These are phyloP conservation scores for Solanum lignicaule DNA, from an alignment of 257 asterid species.

Conservation along the genomic window DNA sequence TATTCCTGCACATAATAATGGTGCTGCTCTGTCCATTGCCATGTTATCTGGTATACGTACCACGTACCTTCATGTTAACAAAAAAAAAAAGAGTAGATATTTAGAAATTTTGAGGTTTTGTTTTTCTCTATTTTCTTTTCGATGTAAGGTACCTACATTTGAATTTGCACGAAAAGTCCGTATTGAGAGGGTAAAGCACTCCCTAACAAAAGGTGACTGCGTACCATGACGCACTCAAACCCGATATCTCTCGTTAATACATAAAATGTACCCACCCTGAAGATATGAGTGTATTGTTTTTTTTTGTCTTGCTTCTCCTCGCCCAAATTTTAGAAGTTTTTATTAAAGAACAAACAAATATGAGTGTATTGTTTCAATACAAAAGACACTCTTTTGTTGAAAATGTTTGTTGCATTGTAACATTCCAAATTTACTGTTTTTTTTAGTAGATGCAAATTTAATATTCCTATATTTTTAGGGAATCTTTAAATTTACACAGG, in stretches of 20 bases:
- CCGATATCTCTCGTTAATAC: not conserved
- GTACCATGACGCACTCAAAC: not conserved
- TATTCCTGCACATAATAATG: constrained; percentile 68
- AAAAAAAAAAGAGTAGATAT: not conserved
- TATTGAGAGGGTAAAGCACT: not conserved
- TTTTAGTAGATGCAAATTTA: not conserved
- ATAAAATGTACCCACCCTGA: not conserved
- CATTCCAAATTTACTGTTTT: not conserved
- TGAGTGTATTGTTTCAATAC: not conserved
- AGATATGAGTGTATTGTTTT: not conserved
- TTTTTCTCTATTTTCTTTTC: too few relatives aligned
- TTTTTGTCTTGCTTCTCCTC: not conserved
- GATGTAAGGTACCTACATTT: not conserved
- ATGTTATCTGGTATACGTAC: constrained; percentile 60
- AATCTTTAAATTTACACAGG: not conserved
- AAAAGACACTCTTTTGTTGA: not conserved
- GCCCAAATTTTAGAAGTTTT: not conserved
- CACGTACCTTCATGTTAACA: constrained; percentile 41
- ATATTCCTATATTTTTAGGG: not conserved
- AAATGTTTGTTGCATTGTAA: not conserved
- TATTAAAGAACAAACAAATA: not conserved
- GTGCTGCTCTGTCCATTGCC: constrained; percentile 85
- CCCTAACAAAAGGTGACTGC: not conserved
- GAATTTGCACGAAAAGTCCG: too few relatives aligned
- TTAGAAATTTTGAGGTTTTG: not conserved